Conservation (phyloP, 768 basidiomycete genomes). For the Mycena galopus region DNA sequence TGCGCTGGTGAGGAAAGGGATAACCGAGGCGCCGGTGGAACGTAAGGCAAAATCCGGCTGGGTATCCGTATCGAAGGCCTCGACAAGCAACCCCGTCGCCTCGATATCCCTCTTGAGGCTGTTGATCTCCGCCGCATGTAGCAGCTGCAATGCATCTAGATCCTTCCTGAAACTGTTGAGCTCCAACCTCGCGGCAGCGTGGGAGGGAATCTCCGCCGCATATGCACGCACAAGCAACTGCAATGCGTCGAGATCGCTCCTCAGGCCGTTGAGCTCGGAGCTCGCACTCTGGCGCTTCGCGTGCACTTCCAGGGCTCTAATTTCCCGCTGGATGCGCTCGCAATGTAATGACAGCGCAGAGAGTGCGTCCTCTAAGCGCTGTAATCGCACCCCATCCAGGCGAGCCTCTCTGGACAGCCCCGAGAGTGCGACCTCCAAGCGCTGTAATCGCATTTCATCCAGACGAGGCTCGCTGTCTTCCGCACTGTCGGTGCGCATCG, state of each 20-base stretch:
- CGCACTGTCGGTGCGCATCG: constrained; percentile 60
- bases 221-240: constrained; percentile 51
- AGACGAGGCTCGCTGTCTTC: no score
- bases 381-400: background rate
- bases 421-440: no score
- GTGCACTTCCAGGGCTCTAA: background rate
- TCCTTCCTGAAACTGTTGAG: constrained; percentile 54
- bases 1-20: no score
- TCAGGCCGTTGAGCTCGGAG: constrained; percentile 39
- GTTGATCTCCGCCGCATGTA: constrained; percentile 53
- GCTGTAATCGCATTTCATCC: no score
- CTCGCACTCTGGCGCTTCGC: constrained; percentile 54
- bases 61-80: no score
- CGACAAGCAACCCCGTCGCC: constrained; percentile 52
- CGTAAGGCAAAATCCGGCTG: constrained; percentile 85
- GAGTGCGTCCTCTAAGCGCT: background rate
- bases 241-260: constrained; percentile 67
- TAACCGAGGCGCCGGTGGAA: constrained; percentile 76
- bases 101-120: constrained; percentile 69
- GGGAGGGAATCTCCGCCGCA: background rate
- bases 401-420: constrained; percentile 3
- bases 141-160: constrained; percentile 63
- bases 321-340: constrained; percentile 4
- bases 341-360: background rate
- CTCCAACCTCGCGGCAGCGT: constrained; percentile 52